Percentiles rank a stretch among this genome's conserved stretches.
Conservation (phyloP, 2,329 filamentous ascomycete genomes). For the Diplocarpon rosae region DNA sequence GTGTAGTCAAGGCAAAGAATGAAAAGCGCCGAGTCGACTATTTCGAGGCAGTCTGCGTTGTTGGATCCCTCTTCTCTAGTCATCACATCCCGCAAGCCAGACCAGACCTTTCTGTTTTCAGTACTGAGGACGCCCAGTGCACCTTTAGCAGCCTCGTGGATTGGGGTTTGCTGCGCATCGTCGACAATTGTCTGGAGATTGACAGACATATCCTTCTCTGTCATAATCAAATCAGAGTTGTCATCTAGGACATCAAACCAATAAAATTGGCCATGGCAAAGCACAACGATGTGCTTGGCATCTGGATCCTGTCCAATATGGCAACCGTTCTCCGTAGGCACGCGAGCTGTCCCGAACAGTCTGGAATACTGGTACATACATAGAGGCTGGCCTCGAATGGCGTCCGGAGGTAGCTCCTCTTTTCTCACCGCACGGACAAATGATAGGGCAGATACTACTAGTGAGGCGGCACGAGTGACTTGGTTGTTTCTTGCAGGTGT, state of each 20-base stretch:
- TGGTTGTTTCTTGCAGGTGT: constrained; percentile 95
- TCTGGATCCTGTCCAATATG: constrained; percentile 89
- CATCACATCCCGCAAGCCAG: constrained; percentile 75
- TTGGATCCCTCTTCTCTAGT: constrained; percentile 80
- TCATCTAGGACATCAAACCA: constrained; percentile 98
- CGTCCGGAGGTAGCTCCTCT: constrained; percentile 88
- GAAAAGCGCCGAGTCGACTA: constrained; percentile 90
- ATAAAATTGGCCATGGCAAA: constrained; percentile 94
- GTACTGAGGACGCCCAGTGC: constrained; percentile 89
- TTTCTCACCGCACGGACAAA: constrained; percentile 89
- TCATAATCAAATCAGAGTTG: constrained; percentile 94
- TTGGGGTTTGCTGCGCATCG: constrained; percentile 78
- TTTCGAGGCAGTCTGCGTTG: constrained; percentile 90
- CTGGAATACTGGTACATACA: constrained; percentile 99
- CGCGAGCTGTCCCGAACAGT: constrained; percentile 85
- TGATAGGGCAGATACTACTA: constrained; percentile 79
- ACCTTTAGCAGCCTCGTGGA: constrained; percentile 90
- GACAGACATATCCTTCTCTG: constrained; percentile 80
- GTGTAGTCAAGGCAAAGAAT: constrained; percentile 88
- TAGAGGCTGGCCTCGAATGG: constrained; percentile 68
- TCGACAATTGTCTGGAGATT: constrained; percentile 89
- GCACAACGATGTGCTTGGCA: constrained; percentile 86
- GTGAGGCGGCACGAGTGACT: constrained; percentile 83
- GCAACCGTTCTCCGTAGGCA: constrained; percentile 89
- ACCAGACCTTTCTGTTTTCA: constrained; percentile 95